Percentiles rank a stretch among this genome's conserved stretches.
These are phyloP conservation scores for Echium plantagineum DNA, from an alignment of 257 asterid genomes.

Conservation along the genomic window DNA sequence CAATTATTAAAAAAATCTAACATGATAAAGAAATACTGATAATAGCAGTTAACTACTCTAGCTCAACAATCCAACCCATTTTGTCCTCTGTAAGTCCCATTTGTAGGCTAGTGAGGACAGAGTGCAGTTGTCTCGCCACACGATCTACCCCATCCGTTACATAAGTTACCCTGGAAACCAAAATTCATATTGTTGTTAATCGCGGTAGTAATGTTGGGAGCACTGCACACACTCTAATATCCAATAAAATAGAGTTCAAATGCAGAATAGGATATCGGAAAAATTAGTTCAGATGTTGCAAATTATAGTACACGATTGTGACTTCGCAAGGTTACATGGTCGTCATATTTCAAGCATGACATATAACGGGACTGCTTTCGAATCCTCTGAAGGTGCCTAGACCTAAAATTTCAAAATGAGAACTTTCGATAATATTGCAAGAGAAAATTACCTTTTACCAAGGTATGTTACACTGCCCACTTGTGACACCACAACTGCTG, in stretches of 20 bases:
- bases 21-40: too few relatives aligned
- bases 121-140: slow-evolving; percentile 68
- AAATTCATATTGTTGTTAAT: neutral
- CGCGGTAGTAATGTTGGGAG: neutral
- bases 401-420: too few relatives aligned
- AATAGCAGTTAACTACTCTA: slow-evolving; percentile 25
- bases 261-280: too few relatives aligned
- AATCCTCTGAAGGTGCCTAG: too few relatives aligned
- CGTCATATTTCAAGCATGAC: too few relatives aligned
- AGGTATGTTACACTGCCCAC: slow-evolving; percentile 84
- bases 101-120: slow-evolving; percentile 75
- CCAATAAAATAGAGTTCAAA: too few relatives aligned
- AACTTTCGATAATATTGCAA: neutral
- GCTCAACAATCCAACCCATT: slow-evolving; percentile 66
- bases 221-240: too few relatives aligned
- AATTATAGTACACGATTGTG: too few relatives aligned
- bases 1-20: too few relatives aligned
- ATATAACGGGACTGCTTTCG: too few relatives aligned
- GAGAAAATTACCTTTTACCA: slow-evolving; percentile 42
- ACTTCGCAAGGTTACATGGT: too few relatives aligned
- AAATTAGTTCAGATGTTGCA: too few relatives aligned
- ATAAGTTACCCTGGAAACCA: slow-evolving; percentile 46
- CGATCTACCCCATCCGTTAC: slow-evolving; percentile 65
- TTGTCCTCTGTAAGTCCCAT: slow-evolving; percentile 78
- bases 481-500: slow-evolving; percentile 90